Conservation (phyloP, 2,329 filamentous ascomycete species). For the Sporothrix variecibatus region DNA sequence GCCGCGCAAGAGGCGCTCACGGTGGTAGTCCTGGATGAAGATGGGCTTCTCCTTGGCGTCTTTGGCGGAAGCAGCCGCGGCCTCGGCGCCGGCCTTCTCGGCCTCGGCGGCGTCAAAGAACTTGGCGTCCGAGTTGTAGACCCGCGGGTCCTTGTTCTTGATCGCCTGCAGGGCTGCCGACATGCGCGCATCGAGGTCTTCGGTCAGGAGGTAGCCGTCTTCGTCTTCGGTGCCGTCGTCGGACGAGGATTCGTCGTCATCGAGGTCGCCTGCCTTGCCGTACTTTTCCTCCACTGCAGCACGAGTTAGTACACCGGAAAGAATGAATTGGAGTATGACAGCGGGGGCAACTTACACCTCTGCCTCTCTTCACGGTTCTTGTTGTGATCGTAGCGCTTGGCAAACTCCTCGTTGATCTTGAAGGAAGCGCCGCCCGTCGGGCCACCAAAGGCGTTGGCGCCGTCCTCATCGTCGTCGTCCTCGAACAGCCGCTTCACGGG, state of each 20-base stretch:
- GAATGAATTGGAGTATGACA: conserved; percentile 23
- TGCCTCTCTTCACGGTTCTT: conserved; percentile 92
- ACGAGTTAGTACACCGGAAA: not conserved
- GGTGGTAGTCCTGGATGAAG: conserved; percentile 86
- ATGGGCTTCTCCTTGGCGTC: conserved; percentile 75
- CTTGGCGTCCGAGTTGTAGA: conserved; percentile 77
- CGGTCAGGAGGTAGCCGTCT: conserved; percentile 81
- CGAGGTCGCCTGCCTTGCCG: conserved; percentile 46
- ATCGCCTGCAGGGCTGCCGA: conserved; percentile 85
- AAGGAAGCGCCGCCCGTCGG: conserved; percentile 46
- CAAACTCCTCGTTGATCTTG: conserved; percentile 89
- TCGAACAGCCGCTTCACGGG: conserved; percentile 56
- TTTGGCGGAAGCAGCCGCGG: conserved; percentile 48
- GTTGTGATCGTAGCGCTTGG: conserved; percentile 89
- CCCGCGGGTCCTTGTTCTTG: conserved; percentile 82
- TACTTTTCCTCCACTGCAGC: conserved; percentile 85
- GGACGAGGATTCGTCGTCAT: conserved; percentile 63
- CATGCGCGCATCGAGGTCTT: conserved; percentile 83
- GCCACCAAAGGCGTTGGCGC: conserved; percentile 34
- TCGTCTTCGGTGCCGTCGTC: conserved; percentile 86
- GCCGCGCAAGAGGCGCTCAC: conserved; percentile 78
- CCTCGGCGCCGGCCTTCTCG: conserved; percentile 39
- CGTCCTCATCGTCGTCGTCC: conserved; percentile 49
- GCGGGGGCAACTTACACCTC: conserved; percentile 51
- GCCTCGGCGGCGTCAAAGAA: conserved; percentile 72